Percentiles rank a stretch among this genome's conserved stretches.
These are phyloP conservation scores for Fusarium mexicanum DNA, from an alignment of 2,329 filamentous ascomycete genomes.

Conservation along the genomic window DNA sequence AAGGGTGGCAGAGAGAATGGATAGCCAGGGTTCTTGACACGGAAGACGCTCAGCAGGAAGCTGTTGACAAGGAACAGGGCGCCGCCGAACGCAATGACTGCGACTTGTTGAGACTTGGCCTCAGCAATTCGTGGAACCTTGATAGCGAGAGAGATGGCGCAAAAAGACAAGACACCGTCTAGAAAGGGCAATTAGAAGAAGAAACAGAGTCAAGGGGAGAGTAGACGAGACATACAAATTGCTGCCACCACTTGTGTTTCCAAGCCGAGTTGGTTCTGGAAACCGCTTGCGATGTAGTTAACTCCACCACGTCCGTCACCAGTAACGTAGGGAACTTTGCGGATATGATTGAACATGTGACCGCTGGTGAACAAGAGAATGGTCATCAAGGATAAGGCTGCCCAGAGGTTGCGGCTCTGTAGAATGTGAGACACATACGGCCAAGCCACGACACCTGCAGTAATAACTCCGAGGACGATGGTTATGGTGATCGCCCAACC, in stretches of 20 bases:
- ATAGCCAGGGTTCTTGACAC: conserved; percentile 93
- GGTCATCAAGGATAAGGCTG: conserved; percentile 84
- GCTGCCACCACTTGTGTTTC: conserved; percentile 96
- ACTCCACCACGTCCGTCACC: conserved; percentile 87
- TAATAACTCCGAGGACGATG: conserved; percentile 74
- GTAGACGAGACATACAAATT: conserved; percentile 73
- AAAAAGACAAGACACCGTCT: conserved; percentile 82
- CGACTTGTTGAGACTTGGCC: conserved; percentile 79
- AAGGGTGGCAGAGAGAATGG: conserved; percentile 95
- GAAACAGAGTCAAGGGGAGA: neutral
- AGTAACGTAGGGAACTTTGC: conserved; percentile 91
- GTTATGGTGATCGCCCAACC: conserved; percentile 75
- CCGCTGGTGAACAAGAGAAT: conserved; percentile 95
- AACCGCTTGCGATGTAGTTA: conserved; percentile 89
- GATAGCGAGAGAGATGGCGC: conserved; percentile 87
- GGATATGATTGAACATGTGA: conserved; percentile 99
- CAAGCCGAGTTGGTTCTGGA: conserved; percentile 92
- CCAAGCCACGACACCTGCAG: conserved; percentile 74
- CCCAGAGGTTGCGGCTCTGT: conserved; percentile 94
- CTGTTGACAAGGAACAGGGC: conserved; percentile 88
- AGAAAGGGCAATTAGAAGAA: neutral
- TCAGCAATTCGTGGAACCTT: conserved; percentile 92
- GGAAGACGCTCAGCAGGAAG: conserved; percentile 92
- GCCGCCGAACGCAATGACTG: conserved; percentile 80
- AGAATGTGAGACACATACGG: conserved; percentile 84